Conservation (phyloP, 2,329 filamentous ascomycete genomes). For the Helotiales sp. region DNA sequence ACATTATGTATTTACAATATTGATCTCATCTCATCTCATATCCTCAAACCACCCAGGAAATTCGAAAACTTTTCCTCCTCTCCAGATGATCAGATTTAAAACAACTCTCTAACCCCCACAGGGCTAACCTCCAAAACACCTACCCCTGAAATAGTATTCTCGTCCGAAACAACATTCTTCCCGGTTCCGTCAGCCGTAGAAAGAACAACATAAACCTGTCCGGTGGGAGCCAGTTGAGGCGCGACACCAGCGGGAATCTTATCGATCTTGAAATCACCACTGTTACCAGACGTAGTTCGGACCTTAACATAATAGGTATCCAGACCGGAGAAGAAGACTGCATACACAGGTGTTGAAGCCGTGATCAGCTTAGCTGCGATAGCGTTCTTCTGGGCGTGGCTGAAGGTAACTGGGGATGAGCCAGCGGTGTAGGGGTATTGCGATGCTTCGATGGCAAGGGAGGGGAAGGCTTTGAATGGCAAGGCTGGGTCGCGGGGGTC, state of each 20-base stretch:
- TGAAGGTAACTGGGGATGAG: slow-evolving; percentile 23
- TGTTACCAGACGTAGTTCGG: slow-evolving; percentile 16
- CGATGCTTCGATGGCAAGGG: slow-evolving; percentile 36
- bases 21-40: background rate
- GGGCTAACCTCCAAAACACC: slow-evolving; percentile 37
- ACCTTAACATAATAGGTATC: slow-evolving; percentile 30
- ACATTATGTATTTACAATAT: too few species aligned
- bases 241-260: slow-evolving; percentile 17
- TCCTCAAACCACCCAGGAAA: background rate
- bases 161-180: slow-evolving; percentile 34
- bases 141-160: slow-evolving; percentile 41
- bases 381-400: slow-evolving; percentile 26
- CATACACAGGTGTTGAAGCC: slow-evolving; percentile 22
- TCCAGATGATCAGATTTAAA: too few species aligned
- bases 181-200: slow-evolving; percentile 38
- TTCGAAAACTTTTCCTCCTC: too few species aligned
- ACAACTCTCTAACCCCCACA: background rate
- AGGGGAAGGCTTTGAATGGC: slow-evolving; percentile 61
- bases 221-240: slow-evolving; percentile 25
- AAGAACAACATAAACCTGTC: slow-evolving; percentile 44
- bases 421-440: slow-evolving; percentile 27
- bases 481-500: slow-evolving; percentile 52
- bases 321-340: slow-evolving; percentile 30
- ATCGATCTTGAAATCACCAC: slow-evolving; percentile 25
- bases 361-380: slow-evolving; percentile 12